Percentiles rank a stretch among this genome's conserved stretches.
Evolutionary conservation across 139 green algal species (phyloP).

Genomic region (Chlorella sp.): DNA sequence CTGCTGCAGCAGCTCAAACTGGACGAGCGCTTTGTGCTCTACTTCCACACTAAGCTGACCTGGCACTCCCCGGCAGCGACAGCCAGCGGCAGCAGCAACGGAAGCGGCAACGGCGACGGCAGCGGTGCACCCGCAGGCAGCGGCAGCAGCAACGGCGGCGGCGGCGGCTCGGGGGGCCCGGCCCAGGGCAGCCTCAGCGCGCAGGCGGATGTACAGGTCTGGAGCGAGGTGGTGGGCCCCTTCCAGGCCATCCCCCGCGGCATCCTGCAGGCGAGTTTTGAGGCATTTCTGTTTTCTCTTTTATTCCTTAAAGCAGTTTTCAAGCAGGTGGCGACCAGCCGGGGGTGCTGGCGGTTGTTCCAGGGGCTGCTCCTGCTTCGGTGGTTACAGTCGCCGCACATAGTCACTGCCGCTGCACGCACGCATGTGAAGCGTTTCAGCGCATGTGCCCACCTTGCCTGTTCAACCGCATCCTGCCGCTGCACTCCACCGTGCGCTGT

Average conservation of each 20-base stretch:
- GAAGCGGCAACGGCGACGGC: neutral
- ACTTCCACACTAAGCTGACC: constrained; percentile 16
- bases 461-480: neutral
- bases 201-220: constrained; percentile 39
- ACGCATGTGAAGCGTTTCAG: too few species aligned
- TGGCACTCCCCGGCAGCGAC: neutral
- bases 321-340: too few species aligned
- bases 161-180: neutral
- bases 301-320: too few species aligned
- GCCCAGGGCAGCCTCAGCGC: neutral
- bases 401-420: too few species aligned
- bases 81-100: neutral
- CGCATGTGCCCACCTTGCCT: too few species aligned
- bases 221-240: constrained; percentile 60
- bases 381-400: too few species aligned
- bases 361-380: too few species aligned
- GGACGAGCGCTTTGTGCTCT: constrained; percentile 17
- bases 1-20: constrained; percentile 10
- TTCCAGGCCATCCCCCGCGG: constrained; percentile 74
- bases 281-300: neutral
- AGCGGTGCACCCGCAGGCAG: neutral
- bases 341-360: too few species aligned
- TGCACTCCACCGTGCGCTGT: neutral
- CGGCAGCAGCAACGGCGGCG: neutral
- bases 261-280: constrained; percentile 44